Evolutionary conservation across 2,329 filamentous ascomycete genomes (phyloP).

Genomic region (Karstenula rhodostoma): DNA sequence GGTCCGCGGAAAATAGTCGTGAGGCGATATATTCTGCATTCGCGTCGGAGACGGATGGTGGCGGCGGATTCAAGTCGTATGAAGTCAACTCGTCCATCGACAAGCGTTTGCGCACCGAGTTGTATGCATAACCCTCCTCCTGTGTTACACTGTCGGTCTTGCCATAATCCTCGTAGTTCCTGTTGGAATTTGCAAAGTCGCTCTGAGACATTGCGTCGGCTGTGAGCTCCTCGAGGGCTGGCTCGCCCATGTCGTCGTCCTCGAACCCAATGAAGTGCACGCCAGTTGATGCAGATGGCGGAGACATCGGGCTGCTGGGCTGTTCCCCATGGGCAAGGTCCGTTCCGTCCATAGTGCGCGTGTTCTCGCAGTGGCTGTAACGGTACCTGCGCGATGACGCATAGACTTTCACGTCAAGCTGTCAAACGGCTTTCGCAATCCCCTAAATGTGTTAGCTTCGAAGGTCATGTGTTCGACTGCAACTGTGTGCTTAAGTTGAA

Average conservation of each 20-base stretch:
- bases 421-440: background rate
- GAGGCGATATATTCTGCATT: conserved; percentile 65
- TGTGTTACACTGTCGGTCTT: conserved; percentile 4
- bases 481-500: background rate
- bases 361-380: background rate
- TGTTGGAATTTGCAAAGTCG: conserved; percentile 5
- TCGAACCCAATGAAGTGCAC: conserved; percentile 9
- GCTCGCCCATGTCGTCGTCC: conserved; percentile 10
- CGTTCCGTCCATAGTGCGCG: conserved; percentile 7
- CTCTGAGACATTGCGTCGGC: background rate
- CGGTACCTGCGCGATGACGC: conserved; percentile 7
- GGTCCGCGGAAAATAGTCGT: conserved; percentile 69
- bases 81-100: conserved; percentile 26
- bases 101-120: conserved; percentile 16
- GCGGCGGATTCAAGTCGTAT: conserved; percentile 36
- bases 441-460: background rate
- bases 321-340: conserved; percentile 12
- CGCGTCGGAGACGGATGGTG: conserved; percentile 26
- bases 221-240: background rate
- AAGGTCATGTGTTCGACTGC: background rate
- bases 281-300: conserved; percentile 21
- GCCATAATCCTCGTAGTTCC: background rate
- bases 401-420: conserved; percentile 8
- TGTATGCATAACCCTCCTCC: background rate
- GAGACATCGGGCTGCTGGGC: conserved; percentile 24